These are phyloP conservation scores for Cetraspora pellucida DNA, from an alignment of 192 early-diverging fungal genomes.

Conservation along the genomic window DNA sequence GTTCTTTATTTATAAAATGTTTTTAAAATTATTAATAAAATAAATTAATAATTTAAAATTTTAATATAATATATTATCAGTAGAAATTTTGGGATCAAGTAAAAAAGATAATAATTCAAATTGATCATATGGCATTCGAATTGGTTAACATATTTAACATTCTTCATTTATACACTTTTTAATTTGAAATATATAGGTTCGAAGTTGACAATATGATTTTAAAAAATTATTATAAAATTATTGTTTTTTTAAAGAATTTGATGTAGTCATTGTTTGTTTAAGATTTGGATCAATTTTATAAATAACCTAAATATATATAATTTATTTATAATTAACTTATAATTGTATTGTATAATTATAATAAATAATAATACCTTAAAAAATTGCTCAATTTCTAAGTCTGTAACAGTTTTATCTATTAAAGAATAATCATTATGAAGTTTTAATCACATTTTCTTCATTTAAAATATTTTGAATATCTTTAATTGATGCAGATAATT, in stretches of 20 bases:
- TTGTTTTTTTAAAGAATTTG: neutral
- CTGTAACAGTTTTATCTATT: too few species aligned
- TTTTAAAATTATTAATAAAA: neutral
- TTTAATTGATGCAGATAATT: neutral
- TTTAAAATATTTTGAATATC: neutral
- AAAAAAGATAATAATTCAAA: neutral
- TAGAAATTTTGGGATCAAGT: neutral
- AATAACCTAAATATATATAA: too few species aligned
- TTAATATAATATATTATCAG: neutral
- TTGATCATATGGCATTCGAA: neutral
- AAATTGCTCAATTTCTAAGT: too few species aligned
- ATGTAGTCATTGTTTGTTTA: neutral
- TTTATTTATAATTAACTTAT: too few species aligned
- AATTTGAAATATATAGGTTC: too few species aligned
- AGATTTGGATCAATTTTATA: too few species aligned
- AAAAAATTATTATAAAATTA: neutral
- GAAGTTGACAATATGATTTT: too few species aligned
- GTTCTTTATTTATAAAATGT: neutral
- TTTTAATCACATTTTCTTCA: too few species aligned
- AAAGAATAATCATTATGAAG: too few species aligned
- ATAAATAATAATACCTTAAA: too few species aligned
- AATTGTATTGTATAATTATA: too few species aligned
- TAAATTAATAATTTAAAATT: neutral
- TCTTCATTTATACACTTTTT: neutral
- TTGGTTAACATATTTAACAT: neutral